Evolutionary conservation across 2,329 filamentous ascomycete species (phyloP).

Genomic region (Colletotrichum sp.): DNA sequence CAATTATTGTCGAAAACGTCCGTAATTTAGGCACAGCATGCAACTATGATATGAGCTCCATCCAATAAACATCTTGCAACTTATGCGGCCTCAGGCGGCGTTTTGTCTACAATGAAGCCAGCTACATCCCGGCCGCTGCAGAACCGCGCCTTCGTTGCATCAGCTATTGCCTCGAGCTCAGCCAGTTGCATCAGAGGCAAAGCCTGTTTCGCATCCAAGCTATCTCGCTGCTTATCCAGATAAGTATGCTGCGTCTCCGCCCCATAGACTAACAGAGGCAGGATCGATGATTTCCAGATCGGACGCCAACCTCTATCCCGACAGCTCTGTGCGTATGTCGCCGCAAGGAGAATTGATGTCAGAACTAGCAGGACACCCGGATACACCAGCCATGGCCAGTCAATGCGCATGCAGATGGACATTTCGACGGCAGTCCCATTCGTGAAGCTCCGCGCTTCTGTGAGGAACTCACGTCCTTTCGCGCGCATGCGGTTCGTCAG

Average conservation of each 20-base stretch:
- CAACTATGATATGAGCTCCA: not conserved
- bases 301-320: not conserved
- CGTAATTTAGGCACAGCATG: not conserved
- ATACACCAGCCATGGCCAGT: not conserved
- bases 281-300: not conserved
- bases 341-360: not conserved
- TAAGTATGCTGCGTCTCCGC: not conserved
- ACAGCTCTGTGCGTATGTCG: not conserved
- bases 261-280: not conserved
- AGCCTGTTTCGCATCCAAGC: not conserved
- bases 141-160: not conserved
- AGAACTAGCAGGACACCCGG: not conserved
- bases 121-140: not conserved
- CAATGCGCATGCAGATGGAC: not conserved
- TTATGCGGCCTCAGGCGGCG: not conserved
- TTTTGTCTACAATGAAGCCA: not conserved
- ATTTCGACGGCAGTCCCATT: not conserved
- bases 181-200: not conserved
- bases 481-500: not conserved
- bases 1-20: too few relatives aligned
- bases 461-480: not conserved
- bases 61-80: fast-evolving
- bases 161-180: not conserved
- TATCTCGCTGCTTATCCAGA: not conserved
- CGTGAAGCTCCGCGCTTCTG: not conserved